Evolutionary conservation across 1,284 basidiomycete species (phyloP).

Genomic region (Marasmius tenuissimus): DNA sequence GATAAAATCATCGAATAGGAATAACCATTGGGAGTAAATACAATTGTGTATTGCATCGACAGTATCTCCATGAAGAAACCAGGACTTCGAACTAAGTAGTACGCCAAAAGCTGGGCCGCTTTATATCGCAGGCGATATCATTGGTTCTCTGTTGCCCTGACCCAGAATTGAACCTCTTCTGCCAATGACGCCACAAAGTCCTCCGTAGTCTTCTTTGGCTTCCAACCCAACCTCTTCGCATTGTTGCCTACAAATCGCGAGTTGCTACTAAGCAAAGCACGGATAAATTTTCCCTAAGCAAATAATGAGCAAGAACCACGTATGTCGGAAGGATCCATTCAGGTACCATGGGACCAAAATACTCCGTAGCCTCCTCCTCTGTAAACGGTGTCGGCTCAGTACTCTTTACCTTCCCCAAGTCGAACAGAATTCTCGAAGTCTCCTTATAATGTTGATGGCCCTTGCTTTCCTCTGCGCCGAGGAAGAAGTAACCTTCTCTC

Average conservation of each 20-base stretch:
- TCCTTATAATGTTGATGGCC: background rate
- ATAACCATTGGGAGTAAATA: too few species aligned
- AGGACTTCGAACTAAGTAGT: too few species aligned
- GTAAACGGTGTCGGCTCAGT: background rate
- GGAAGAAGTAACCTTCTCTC: background rate
- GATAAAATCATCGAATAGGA: too few species aligned
- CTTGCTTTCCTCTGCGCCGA: background rate
- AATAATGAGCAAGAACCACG: background rate
- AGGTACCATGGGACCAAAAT: background rate
- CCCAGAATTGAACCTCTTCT: background rate
- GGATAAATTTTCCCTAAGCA: background rate
- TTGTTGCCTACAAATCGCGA: background rate
- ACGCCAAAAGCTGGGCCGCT: too few species aligned
- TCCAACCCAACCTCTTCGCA: background rate
- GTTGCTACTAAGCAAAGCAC: background rate
- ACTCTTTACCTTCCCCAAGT: background rate
- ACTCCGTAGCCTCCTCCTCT: background rate
- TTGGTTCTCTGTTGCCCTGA: too few species aligned
- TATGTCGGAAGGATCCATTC: background rate
- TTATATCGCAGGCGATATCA: too few species aligned
- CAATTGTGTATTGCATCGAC: too few species aligned
- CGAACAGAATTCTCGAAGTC: background rate
- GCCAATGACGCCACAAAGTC: background rate
- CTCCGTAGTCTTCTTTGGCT: background rate
- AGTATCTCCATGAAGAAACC: too few species aligned